These are phyloP conservation scores for Scalesia atractyloides DNA, from an alignment of 129 eudicot species.

Conservation along the genomic window DNA sequence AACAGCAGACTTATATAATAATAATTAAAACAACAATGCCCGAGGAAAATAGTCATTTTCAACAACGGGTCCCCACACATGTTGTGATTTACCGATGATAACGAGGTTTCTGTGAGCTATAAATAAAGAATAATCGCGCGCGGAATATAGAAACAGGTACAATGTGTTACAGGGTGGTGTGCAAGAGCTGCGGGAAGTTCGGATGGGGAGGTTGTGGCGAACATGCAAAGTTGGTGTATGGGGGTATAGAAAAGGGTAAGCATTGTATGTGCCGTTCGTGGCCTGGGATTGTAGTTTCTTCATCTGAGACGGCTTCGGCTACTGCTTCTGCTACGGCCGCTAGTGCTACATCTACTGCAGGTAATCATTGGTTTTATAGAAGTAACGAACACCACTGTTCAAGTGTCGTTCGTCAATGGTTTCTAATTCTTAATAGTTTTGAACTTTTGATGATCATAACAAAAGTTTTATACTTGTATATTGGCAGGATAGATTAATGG, in stretches of 20 bases:
- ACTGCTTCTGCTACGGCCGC: constrained; percentile 21
- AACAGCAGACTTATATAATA: neutral
- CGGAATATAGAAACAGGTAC: neutral
- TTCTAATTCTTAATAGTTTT: neutral
- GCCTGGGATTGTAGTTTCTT: constrained; percentile 60
- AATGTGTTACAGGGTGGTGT: constrained; percentile 65
- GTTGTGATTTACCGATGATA: constrained; percentile 17
- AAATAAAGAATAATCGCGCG: constrained; percentile 10
- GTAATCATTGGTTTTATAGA: neutral
- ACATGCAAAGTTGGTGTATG: constrained; percentile 51
- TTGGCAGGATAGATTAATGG: constrained; percentile 25
- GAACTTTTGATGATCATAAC: neutral
- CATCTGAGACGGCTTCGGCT: constrained; percentile 32
- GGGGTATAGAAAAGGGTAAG: constrained; percentile 52
- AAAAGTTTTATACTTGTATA: neutral
- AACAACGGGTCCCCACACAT: neutral
- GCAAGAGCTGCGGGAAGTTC: constrained; percentile 60
- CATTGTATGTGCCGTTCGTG: constrained; percentile 71
- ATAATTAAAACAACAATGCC: constrained; percentile 13
- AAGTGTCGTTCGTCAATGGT: neutral
- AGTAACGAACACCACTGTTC: too few relatives aligned
- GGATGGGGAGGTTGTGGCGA: constrained; percentile 72
- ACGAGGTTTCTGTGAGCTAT: constrained; percentile 22
- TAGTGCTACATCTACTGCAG: constrained; percentile 16
- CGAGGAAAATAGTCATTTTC: constrained; percentile 26